Base-by-base conservation (phyloP, 495 filamentous ascomycete species). In the Aspergillus bridgeri region DNA sequence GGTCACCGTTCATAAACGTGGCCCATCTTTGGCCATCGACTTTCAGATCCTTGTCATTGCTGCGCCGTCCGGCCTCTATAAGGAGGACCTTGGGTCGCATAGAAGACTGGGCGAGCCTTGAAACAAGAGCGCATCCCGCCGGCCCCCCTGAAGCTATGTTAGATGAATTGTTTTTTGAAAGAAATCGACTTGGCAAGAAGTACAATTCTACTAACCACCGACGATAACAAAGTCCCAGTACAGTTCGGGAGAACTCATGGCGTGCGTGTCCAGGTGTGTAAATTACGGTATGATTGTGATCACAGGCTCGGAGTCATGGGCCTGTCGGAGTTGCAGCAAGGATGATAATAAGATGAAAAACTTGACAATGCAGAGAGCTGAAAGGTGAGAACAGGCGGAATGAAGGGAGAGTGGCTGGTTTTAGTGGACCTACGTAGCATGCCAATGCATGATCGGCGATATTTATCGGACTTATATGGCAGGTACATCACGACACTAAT, bases 41-140 rank as follows among this genome's bases (percentile, higher is more conserved):
- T 9, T 75, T 77, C 13, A 77, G 68, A 19, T 66, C 59, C 2
- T 59, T 55, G 53, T 84, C 80, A 23, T 75, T 70, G 57, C 84
- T 83, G 20, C 60, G 52, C 5, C 72, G 69, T 4, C 83, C 84
- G 0, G 83, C 84, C 61, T 87, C 85, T 5, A 88, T 58, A 15
- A 88, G 72, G 3, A 87, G 72, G 3, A 87, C 78, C 4, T 48
- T 59, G 0, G 83, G 82, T 22, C 69, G 69, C 53, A 71, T 67
- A 2, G 70, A 23, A 1, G 75, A 75, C 29, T 69, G 65, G 0
- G 81, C 78, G 5, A 87, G 75, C 19, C 60, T 61, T 0, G 73
- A 66, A 0, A 83, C 83, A 8, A 83, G 55, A 0, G 75, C 58
- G 48, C 76, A 80, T 4, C 84, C 85, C 0, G 83, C 78, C 5